Conservation (phyloP, 371 early-diverging fungal species). For the Rhizopus microsporus region DNA sequence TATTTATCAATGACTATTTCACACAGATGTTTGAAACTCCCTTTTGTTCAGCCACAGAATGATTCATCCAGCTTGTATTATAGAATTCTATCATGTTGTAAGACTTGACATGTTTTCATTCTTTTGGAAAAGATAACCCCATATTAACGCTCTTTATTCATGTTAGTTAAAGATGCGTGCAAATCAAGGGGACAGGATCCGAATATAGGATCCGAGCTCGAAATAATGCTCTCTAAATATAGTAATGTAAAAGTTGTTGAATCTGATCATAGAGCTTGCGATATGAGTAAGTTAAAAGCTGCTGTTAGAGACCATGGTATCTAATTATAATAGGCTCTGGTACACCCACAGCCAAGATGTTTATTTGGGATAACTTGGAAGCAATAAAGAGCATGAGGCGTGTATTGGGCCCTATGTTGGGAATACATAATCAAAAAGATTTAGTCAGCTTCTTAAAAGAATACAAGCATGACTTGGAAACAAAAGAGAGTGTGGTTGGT, state of each 20-base stretch:
- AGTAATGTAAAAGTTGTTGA: not conserved
- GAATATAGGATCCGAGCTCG: not conserved
- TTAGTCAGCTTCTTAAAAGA: too few species aligned
- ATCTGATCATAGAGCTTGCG: not conserved
- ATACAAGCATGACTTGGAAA: too few species aligned
- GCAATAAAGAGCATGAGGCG: not conserved
- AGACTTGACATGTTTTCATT: too few species aligned
- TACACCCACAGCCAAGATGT: not conserved
- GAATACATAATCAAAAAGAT: too few species aligned
- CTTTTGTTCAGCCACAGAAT: not conserved
- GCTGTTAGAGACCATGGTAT: not conserved
- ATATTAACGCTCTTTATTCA: too few species aligned
- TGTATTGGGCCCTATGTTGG: not conserved
- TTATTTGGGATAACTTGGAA: not conserved
- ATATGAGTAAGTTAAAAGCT: not conserved
- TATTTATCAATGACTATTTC: too few species aligned
- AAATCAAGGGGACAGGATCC: not conserved
- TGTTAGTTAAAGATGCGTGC: not conserved
- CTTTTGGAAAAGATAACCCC: not conserved
- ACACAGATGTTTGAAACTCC: too few species aligned
- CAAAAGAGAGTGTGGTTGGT: too few species aligned
- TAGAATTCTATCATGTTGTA: not conserved
- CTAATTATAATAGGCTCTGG: not conserved
- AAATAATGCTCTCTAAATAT: not conserved
- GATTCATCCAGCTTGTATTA: not conserved